Conservation (phyloP, 1,139 yeast species). For the Fermentozyma sake region DNA sequence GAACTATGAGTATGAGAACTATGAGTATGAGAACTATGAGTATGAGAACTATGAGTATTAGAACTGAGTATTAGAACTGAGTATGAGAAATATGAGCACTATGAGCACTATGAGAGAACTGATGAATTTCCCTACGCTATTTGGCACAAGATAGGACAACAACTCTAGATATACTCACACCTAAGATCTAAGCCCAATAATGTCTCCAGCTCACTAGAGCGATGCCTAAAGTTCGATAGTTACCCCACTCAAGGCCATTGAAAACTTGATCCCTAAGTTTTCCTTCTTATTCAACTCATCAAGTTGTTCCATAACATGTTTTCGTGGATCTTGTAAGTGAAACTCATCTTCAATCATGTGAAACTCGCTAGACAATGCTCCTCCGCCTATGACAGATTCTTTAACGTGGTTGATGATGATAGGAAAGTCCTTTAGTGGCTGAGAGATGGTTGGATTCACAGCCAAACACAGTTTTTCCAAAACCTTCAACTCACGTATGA, state of each 20-base stretch:
- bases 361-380: constrained; percentile 4
- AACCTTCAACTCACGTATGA: constrained; percentile 53
- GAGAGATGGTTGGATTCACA: constrained; percentile 7
- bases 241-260: constrained; percentile 54
- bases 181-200: too few species aligned
- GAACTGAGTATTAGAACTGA: too few species aligned
- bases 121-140: too few species aligned
- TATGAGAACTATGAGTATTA: too few species aligned
- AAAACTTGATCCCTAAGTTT: constrained; percentile 39
- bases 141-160: too few species aligned
- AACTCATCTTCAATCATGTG: constrained; percentile 1
- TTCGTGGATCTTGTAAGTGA: constrained; percentile 48
- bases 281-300: constrained; percentile 32
- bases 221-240: constrained; percentile 15
- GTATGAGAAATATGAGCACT: too few species aligned
- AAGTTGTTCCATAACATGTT: constrained; percentile 43
- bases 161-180: too few species aligned
- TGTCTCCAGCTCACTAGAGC: too few species aligned
- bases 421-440: constrained; percentile 45
- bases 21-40: too few species aligned
- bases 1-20: too few species aligned
- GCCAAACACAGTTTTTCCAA: constrained; percentile 22
- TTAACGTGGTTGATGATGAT: constrained; percentile 72
- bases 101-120: too few species aligned
- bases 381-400: constrained; percentile 32